Evolutionary conservation across 768 basidiomycete genomes (phyloP).

Genomic region (Leccinum longicurvipes): DNA sequence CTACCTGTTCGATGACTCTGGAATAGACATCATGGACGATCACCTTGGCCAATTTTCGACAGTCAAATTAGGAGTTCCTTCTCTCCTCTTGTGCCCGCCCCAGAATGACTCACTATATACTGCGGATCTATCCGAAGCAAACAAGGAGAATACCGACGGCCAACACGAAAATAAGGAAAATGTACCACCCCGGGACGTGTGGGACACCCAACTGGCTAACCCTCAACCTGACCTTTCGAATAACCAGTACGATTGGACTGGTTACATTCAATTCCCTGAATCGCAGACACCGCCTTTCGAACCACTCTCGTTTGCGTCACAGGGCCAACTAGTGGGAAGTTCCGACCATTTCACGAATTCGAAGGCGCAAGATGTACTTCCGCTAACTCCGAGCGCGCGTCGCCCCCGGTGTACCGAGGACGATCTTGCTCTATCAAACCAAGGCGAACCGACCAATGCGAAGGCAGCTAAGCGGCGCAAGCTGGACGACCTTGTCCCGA

Average conservation of each 20-base stretch:
- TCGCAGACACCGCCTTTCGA: slow-evolving; percentile 21
- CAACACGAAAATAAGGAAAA: slow-evolving; percentile 19
- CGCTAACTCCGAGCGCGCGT: slow-evolving; percentile 3
- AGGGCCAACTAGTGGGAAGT: slow-evolving; percentile 10
- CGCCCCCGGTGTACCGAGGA: not conserved
- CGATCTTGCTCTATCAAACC: not conserved
- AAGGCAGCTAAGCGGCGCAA: slow-evolving; percentile 23
- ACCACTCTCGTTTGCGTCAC: slow-evolving; percentile 24
- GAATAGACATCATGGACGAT: slow-evolving; percentile 14
- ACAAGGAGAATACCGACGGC: slow-evolving; percentile 14
- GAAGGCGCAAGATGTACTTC: slow-evolving; percentile 1
- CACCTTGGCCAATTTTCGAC: not conserved
- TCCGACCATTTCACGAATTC: slow-evolving; percentile 1
- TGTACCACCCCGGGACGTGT: slow-evolving; percentile 2
- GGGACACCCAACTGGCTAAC: not conserved
- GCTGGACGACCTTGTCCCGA: slow-evolving; percentile 22
- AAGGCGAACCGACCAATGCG: not conserved
- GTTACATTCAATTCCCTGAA: slow-evolving; percentile 21
- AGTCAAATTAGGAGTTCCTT: slow-evolving; percentile 3
- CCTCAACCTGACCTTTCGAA: not conserved
- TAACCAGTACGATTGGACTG: slow-evolving; percentile 20
- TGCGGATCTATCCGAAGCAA: slow-evolving; percentile 1
- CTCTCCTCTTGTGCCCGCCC: slow-evolving; percentile 2
- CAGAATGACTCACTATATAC: slow-evolving; percentile 4
- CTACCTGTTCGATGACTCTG: slow-evolving; percentile 13